A percentile compares a stretch with the other conserved stretches of the same genome.
Evolutionary conservation across 352 stramenopile genomes (phyloP).

Genomic region (Phytophthora hibernalis): DNA sequence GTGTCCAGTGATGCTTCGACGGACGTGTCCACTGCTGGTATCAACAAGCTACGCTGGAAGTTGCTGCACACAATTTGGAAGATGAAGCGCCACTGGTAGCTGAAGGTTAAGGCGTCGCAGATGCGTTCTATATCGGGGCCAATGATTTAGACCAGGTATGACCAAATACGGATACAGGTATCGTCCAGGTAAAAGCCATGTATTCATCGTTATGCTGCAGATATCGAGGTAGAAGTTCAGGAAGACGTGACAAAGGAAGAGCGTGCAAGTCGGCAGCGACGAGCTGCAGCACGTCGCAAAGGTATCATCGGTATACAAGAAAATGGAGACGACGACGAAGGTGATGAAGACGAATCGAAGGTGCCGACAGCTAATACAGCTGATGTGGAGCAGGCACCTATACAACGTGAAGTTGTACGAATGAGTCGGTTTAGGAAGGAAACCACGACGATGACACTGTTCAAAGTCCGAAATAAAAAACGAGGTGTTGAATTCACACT

Average conservation of each 20-base stretch:
- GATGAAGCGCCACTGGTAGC: conserved; percentile 5
- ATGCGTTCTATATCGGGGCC: too few relatives aligned
- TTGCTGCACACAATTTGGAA: conserved; percentile 7
- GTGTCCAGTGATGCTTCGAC: neutral
- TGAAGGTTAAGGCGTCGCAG: too few relatives aligned
- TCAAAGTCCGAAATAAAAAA: conserved; percentile 25
- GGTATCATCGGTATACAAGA: conserved; percentile 27
- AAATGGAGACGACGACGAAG: conserved; percentile 17
- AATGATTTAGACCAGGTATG: too few relatives aligned
- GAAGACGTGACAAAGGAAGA: conserved; percentile 56
- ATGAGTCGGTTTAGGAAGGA: conserved; percentile 79
- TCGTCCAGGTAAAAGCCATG: too few relatives aligned
- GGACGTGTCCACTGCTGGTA: neutral
- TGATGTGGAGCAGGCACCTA: conserved; percentile 8
- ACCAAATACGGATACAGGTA: too few relatives aligned
- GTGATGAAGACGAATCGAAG: conserved; percentile 1
- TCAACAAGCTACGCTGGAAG: neutral
- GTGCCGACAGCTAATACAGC: conserved; percentile 19
- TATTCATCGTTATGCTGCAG: too few relatives aligned
- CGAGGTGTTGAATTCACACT: conserved; percentile 29
- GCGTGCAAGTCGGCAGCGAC: conserved; percentile 32
- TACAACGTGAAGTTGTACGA: conserved; percentile 42
- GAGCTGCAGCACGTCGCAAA: conserved; percentile 25
- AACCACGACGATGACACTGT: conserved; percentile 34
- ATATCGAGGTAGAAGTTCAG: conserved; percentile 70